Conservation (phyloP, 2,329 filamentous ascomycete genomes). For the Paecilomyces sp. region DNA sequence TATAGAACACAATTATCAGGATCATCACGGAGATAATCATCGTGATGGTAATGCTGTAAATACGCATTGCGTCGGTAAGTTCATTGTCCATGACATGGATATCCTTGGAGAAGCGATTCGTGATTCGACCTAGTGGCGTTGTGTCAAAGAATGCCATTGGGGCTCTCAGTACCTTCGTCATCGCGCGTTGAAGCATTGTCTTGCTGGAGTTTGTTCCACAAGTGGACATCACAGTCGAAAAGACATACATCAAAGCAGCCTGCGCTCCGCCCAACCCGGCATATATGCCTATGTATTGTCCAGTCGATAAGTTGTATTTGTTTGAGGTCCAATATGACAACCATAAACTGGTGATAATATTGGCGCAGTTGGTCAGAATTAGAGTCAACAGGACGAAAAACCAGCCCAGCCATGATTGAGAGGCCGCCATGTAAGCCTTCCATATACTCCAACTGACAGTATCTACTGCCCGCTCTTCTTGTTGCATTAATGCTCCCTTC, state of each 20-base stretch:
- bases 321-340: slow-evolving; percentile 88
- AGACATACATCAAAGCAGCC: slow-evolving; percentile 69
- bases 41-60: slow-evolving; percentile 80
- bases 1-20: slow-evolving; percentile 90
- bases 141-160: slow-evolving; percentile 94
- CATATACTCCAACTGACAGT: slow-evolving; percentile 79
- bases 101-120: slow-evolving; percentile 91
- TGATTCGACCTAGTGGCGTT: slow-evolving; percentile 88
- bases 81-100: slow-evolving; percentile 96
- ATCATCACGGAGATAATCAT: slow-evolving; percentile 79
- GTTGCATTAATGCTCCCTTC: slow-evolving; percentile 36
- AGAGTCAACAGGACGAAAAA: slow-evolving; percentile 59
- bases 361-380: slow-evolving; percentile 68
- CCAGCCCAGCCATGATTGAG: slow-evolving; percentile 58
- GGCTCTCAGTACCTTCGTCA: slow-evolving; percentile 63
- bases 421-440: slow-evolving; percentile 66
- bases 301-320: slow-evolving; percentile 59
- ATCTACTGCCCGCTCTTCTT: slow-evolving; percentile 56
- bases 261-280: slow-evolving; percentile 66
- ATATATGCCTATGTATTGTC: slow-evolving; percentile 63
- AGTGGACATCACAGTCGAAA: slow-evolving; percentile 70
- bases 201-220: slow-evolving; percentile 77
- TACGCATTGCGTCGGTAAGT: slow-evolving; percentile 79
- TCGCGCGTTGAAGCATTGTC: slow-evolving; percentile 71
- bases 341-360: slow-evolving; percentile 85